Evolutionary conservation across 768 basidiomycete genomes (phyloP).

Genomic region (Mrakia blollopis): DNA sequence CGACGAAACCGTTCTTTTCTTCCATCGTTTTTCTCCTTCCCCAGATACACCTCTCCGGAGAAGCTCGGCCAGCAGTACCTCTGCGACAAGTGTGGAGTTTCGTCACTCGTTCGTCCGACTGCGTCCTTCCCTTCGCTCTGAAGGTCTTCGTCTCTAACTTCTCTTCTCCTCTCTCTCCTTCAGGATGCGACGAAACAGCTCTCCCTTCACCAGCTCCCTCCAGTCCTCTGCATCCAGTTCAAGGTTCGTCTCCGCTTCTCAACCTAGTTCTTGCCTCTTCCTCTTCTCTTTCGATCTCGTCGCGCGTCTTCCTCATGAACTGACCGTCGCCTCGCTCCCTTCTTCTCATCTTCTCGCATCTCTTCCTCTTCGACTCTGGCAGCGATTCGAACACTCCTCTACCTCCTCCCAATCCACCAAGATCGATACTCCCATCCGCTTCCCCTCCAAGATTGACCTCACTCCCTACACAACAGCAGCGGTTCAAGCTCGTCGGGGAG

Average conservation of each 20-base stretch:
- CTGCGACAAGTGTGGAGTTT: constrained; percentile 73
- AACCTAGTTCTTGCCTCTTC: background rate
- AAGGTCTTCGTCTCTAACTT: background rate
- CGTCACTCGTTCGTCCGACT: constrained; percentile 53
- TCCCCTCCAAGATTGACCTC: constrained; percentile 83
- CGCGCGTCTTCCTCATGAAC: background rate
- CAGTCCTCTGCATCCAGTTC: constrained; percentile 88
- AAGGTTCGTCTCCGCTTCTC: constrained; percentile 55
- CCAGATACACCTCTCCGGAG: constrained; percentile 79
- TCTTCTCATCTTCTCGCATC: no score
- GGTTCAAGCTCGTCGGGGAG: constrained; percentile 41
- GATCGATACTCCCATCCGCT: constrained; percentile 73
- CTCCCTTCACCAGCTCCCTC: constrained; percentile 76
- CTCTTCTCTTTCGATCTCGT: background rate
- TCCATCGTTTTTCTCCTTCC: background rate
- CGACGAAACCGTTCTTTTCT: background rate
- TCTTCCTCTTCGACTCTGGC: background rate
- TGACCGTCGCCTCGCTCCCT: background rate
- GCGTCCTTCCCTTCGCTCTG: background rate
- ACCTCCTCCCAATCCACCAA: constrained; percentile 57
- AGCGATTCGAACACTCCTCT: constrained; percentile 84
- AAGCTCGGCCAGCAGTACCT: constrained; percentile 75
- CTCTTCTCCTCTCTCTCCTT: background rate
- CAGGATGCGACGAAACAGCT: constrained; percentile 79
- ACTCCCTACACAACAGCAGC: constrained; percentile 65